A percentile compares a stretch with the other conserved stretches of the same genome.
phyloP scores from a whole-genome alignment of 139 green algal species.

The Volvox africanus region DNA sequence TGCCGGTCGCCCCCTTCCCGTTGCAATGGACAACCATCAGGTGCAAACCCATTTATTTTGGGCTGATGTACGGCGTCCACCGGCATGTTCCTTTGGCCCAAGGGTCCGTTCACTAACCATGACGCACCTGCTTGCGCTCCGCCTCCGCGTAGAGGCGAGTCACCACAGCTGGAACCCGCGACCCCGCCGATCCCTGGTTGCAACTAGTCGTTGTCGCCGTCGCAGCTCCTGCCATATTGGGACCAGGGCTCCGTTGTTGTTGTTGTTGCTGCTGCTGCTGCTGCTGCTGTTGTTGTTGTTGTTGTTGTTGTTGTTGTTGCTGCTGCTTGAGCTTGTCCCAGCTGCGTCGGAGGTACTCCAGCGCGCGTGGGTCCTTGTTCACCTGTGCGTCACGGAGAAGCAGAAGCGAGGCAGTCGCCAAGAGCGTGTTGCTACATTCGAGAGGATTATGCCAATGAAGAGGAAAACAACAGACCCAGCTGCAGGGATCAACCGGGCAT shows the following conservation, averaged over 20 bases:
- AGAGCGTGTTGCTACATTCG: slow-evolving; percentile 34
- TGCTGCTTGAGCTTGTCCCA: slow-evolving; percentile 31
- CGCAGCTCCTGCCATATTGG: neutral
- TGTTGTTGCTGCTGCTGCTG: slow-evolving; percentile 1
- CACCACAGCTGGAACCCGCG: slow-evolving; percentile 46
- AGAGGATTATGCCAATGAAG: too few species aligned
- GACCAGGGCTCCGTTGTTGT: neutral
- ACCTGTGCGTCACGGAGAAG: slow-evolving; percentile 59
- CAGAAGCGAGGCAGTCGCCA: slow-evolving; percentile 41
- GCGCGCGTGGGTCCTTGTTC: slow-evolving; percentile 45
- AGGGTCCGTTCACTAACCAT: too few species aligned
- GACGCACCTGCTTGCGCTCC: slow-evolving; percentile 31
- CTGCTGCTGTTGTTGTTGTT: slow-evolving; percentile 15
- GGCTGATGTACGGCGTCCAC: too few species aligned
- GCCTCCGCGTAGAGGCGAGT: slow-evolving; percentile 63
- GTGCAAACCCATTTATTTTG: too few species aligned
- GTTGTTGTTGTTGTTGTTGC: slow-evolving; percentile 12
- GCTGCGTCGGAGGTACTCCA: slow-evolving; percentile 56
- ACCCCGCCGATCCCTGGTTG: neutral
- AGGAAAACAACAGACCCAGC: too few species aligned
- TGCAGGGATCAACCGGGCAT: too few species aligned
- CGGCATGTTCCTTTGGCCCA: too few species aligned
- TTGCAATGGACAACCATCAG: too few species aligned
- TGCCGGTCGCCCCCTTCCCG: too few species aligned
- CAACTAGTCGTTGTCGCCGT: neutral